Evolutionary conservation across 331 rosid genomes (phyloP), one percentile per base, ranked within the genome.

Genomic region (Quercus phellos): DNA sequence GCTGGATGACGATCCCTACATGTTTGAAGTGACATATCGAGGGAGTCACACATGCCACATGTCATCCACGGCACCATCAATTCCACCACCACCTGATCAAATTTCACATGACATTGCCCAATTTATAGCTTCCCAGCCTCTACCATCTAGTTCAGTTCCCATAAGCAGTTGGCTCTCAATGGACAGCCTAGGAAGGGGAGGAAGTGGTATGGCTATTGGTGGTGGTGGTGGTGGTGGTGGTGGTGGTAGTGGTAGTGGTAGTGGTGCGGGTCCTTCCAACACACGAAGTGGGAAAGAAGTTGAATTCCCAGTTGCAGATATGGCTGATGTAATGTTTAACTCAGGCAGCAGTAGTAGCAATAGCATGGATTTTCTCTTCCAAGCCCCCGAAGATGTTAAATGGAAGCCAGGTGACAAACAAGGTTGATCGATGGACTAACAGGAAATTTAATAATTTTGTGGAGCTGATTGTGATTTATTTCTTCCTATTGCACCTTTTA

Each of bases 61-160:
- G 90, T 91, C 96, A 4, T 82, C 90, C 80, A 94, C 97, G 3
- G 96, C 97, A 5, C 98, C 98, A 63, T 86, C 94, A 72, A 16
- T 77, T 5, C 89, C 89, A 0, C 87, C 72, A 8, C 83, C 29
- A 16, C 64, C 77, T 0, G 60, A 69, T 0, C 59, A 81, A 19
- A 50, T 55, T 6, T 21, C 79, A 27, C 83, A 43, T 2, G 84
- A 59, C 9, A 73, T 76, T 43, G 32, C 86, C 67, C 89, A 71
- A 64, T 29, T 59, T 10, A 38, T 68, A n/a, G 27, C 51, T 16
- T 50, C 83, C 43, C 74, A 22, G 13, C 42, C 22, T 24, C 68
- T 53, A 50, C 78, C 50, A 12, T 22, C 11, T 4, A 68, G 77
- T 8, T 8, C 70, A 32, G 9, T 53, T 34, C 43, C 78, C 68